Conservation (phyloP, 148 eudicot genomes). For the Rhododendron mucronatum region DNA sequence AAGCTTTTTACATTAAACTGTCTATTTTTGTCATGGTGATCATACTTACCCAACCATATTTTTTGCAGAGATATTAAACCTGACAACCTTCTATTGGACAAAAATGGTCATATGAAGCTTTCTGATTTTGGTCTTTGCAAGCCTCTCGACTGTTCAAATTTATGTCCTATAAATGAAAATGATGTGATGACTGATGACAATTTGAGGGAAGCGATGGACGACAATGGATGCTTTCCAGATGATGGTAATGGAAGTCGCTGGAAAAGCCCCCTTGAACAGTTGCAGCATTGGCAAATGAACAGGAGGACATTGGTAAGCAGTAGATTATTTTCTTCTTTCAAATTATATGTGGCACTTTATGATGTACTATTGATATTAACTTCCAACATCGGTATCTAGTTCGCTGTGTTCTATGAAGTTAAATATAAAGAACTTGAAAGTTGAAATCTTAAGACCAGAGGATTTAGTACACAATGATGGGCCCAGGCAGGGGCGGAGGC, state of each 20-base stretch:
- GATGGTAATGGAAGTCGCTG: constrained; percentile 33
- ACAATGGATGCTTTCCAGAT: constrained; percentile 23
- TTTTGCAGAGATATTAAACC: constrained; percentile 66
- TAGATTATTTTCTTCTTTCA: not conserved
- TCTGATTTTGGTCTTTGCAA: constrained; percentile 87
- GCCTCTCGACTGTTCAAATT: constrained; percentile 58
- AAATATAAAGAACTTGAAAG: not conserved
- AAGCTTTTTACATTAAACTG: not conserved
- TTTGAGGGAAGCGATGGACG: constrained; percentile 22
- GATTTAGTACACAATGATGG: not conserved
- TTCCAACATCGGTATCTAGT: not conserved
- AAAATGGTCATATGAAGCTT: constrained; percentile 69
- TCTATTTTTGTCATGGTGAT: not conserved
- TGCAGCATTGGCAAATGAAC: constrained; percentile 68
- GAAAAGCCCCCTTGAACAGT: constrained; percentile 54
- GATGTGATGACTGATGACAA: constrained; percentile 28
- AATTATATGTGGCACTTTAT: not conserved
- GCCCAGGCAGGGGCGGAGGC: too few species aligned
- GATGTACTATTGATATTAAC: not conserved
- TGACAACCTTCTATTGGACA: constrained; percentile 64
- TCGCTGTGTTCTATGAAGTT: not conserved
- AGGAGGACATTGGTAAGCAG: constrained; percentile 58
- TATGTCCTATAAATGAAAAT: constrained; percentile 37
- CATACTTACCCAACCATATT: not conserved
- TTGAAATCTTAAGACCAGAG: not conserved